Evolutionary conservation across 2,329 filamentous ascomycete genomes (phyloP), one percentile per base, ranked within the genome.

Genomic region (Fusarium xylarioides): DNA sequence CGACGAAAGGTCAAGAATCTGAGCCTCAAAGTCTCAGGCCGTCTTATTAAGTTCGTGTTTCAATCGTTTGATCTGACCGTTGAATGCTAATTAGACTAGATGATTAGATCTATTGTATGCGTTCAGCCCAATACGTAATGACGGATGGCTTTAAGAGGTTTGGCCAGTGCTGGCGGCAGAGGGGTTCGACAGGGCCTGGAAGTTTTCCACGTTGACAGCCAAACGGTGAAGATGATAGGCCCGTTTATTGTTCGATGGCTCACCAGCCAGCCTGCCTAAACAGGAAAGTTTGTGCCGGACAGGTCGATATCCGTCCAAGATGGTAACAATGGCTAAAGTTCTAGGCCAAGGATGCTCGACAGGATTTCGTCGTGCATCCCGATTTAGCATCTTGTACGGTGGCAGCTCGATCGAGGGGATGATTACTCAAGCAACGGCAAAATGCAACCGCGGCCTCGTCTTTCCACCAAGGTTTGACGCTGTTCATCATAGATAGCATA

Each of bases 1-100:
- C 32, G 38, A 43, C 12, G 16, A 42, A 26, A 46, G 44, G 42
- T 53, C 23, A 56, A 57, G 46, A 64, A 50, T 50, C 52, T 50
- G 65, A 73, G 60, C 57, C 28, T 68, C 18, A 55, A 50, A 53
- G 52, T 44, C 60, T 50, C 34, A 46, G 59, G 63, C 47, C 43
- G 50, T 70, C 35, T 47, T 43, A 18, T 58, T 46, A 52, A 69
- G n/a, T 56, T 35, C 54, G 46, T 47, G 34, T 58, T 42, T 56
- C 38, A 37, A 55, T 61, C 38, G 23, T 34, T 34, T 43, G 34
- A 43, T n/a, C 37, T 68, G 63, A 43, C 64, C 56, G 40, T 68
- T 63, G 16, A 66, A n/a, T n/a, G 44, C 37, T 44, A 44, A 32
- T 28, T 61, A 49, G 26, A 19, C 28, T 63, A 42, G 47, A 38